These are phyloP conservation scores for Tylopilus sp. DNA, from an alignment of 768 basidiomycete genomes.

Conservation along the genomic window DNA sequence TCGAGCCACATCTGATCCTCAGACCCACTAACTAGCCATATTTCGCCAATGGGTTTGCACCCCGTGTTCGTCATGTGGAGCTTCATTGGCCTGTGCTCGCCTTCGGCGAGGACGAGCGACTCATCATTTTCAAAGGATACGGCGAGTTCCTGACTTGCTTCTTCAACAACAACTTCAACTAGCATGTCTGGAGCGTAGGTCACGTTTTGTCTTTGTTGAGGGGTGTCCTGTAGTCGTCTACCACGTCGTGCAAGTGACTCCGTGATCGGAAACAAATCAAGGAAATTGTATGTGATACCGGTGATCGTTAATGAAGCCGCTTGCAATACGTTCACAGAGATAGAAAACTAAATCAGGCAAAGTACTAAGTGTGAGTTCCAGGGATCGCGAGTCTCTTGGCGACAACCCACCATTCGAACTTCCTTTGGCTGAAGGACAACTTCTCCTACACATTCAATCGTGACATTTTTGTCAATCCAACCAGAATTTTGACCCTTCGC, in stretches of 20 bases:
- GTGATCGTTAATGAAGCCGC: slow-evolving; percentile 55
- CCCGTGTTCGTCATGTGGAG: slow-evolving; percentile 71
- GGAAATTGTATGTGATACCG: slow-evolving; percentile 62
- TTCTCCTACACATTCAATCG: slow-evolving; percentile 60
- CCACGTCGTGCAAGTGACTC: slow-evolving; percentile 74
- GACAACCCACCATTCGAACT: slow-evolving; percentile 52
- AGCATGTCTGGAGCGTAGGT: slow-evolving; percentile 69
- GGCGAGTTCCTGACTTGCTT: slow-evolving; percentile 60
- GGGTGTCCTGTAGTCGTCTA: slow-evolving; percentile 70
- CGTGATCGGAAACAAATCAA: slow-evolving; percentile 62
- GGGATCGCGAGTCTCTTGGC: not conserved
- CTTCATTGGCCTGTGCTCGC: slow-evolving; percentile 56
- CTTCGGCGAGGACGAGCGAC: slow-evolving; percentile 54
- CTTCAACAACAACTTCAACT: slow-evolving; percentile 59
- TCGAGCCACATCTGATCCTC: slow-evolving; percentile 63
- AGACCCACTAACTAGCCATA: slow-evolving; percentile 65
- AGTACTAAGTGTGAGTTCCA: not conserved
- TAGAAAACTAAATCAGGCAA: slow-evolving; percentile 46
- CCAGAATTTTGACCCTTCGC: slow-evolving; percentile 28
- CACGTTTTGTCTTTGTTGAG: slow-evolving; percentile 60
- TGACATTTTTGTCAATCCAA: slow-evolving; percentile 40
- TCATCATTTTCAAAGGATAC: slow-evolving; percentile 55
- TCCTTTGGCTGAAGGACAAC: slow-evolving; percentile 62
- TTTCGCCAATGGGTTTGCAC: slow-evolving; percentile 50
- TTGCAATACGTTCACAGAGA: slow-evolving; percentile 53